Conservation (phyloP, 768 basidiomycete genomes). For the Leccinum longicurvipes region DNA sequence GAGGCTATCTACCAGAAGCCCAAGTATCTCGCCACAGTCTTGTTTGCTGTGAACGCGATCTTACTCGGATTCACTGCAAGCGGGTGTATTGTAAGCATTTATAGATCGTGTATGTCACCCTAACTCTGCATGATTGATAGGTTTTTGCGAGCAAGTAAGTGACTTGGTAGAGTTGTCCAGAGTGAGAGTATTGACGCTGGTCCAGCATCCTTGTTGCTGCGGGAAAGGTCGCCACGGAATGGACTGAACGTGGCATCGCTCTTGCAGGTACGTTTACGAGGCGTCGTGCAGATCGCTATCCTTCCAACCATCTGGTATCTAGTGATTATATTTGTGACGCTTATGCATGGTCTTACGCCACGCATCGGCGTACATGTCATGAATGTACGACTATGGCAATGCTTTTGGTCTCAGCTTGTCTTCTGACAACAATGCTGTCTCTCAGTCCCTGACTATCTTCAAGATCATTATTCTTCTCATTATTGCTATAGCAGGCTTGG, state of each 20-base stretch:
- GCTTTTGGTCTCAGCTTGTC: no score
- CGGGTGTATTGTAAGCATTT: slow-evolving; percentile 42
- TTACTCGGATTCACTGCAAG: slow-evolving; percentile 41
- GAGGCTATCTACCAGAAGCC: slow-evolving; percentile 52
- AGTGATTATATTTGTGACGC: slow-evolving; percentile 51
- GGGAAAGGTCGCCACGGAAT: slow-evolving; percentile 37
- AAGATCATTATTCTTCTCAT: slow-evolving; percentile 52
- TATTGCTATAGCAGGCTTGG: slow-evolving; percentile 55
- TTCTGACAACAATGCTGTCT: slow-evolving; percentile 12
- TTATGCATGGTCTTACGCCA: slow-evolving; percentile 53
- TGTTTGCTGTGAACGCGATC: slow-evolving; percentile 49
- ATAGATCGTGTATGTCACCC: background rate
- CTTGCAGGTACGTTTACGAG: slow-evolving; percentile 42
- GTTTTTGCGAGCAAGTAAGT: slow-evolving; percentile 37
- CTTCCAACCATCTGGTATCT: background rate
- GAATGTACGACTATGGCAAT: slow-evolving; percentile 39
- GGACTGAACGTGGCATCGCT: slow-evolving; percentile 58
- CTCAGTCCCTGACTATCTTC: slow-evolving; percentile 45
- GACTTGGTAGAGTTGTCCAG: background rate
- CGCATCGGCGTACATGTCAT: slow-evolving; percentile 46
- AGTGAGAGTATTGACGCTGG: background rate
- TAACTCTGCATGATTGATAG: slow-evolving; percentile 5
- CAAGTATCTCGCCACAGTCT: slow-evolving; percentile 44
- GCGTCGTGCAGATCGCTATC: background rate
- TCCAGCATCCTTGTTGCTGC: slow-evolving; percentile 48